phyloP scores from a whole-genome alignment of 2,329 filamentous ascomycete genomes.

The Coniella lustricola region DNA sequence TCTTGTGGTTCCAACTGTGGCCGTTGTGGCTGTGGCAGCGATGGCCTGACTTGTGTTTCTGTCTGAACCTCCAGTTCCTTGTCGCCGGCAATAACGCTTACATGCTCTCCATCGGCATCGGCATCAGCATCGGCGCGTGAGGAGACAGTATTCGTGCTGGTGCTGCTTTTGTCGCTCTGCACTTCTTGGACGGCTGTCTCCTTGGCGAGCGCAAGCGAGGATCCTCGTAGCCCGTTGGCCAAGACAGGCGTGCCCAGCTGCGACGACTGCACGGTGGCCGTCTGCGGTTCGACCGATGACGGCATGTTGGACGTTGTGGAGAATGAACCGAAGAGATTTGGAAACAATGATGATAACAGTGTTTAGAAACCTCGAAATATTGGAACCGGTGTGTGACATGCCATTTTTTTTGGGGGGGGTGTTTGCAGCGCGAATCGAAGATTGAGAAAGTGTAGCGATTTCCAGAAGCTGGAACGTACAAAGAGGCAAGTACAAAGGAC shows the following conservation, averaged over 20 bases:
- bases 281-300: constrained; percentile 1
- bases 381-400: too few species aligned
- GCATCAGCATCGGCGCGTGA: not conserved
- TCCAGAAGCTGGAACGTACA: too few species aligned
- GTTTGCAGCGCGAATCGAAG: too few species aligned
- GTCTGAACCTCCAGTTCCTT: constrained; percentile 1
- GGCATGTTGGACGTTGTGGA: constrained; percentile 1
- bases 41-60: constrained; percentile 4
- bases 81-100: not conserved
- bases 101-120: not conserved
- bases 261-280: not conserved
- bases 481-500: too few species aligned
- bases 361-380: not conserved
- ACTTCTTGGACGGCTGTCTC: constrained; percentile 2
- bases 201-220: not conserved
- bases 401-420: too few species aligned
- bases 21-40: not conserved
- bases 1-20: not conserved
- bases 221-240: not conserved
- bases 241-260: not conserved
- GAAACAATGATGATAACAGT: not conserved
- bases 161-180: not conserved
- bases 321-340: too few species aligned
- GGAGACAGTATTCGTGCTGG: not conserved
- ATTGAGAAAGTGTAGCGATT: too few species aligned